Base-by-base conservation (phyloP, 139 green algal genomes). In the Chlorella sorokiniana region DNA sequence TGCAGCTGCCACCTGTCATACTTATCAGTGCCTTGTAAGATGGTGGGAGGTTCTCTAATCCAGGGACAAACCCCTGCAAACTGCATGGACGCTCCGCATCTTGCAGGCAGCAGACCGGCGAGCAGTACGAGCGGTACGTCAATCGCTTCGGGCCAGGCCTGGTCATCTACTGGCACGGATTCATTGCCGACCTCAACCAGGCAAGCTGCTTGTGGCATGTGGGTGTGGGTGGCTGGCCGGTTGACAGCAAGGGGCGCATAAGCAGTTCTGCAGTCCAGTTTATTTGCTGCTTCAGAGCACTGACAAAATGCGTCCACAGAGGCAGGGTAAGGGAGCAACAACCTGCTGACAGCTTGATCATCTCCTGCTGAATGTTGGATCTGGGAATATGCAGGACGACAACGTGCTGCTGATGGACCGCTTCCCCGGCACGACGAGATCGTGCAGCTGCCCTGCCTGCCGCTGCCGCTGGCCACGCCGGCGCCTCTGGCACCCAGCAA, bases 151-250 rank as follows among this genome's bases (percentile, higher is more conserved):
- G 95, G 0, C 89, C 95, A 5, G 95, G 95, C 14, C 84, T 96
- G 63, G 93, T 98, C 9, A 95, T 98, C 74, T 98, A 98, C 87
- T 98, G 95, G 95, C 93, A 95, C 82, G 94, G 93, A 31, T 95
- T 87, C 77, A 69, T 97, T 3, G 81, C 84, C 4, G 91, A 92
- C 27, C 72, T 98, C 29, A 78, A 90, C 40, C 33, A 67, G 27
- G 82, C 73, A 29, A 38, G 75, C 1, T 1, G 59, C 59, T 37
- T n/a, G 22, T 65, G 59, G 25, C 59, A 16, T 65, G 22, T 65
- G 59, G 7, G 25, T 65, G 59, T 37, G 22, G 7, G 20, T 16
- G 20, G n/a, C n/a, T n/a, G n/a, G n/a, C n/a, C n/a, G n/a, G n/a
- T n/a, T n/a, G n/a, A n/a, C n/a, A n/a, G n/a, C n/a, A n/a, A n/a